phyloP scores from a whole-genome alignment of 805 yeast genomes.

The Saccharomycopsis selenospora region DNA sequence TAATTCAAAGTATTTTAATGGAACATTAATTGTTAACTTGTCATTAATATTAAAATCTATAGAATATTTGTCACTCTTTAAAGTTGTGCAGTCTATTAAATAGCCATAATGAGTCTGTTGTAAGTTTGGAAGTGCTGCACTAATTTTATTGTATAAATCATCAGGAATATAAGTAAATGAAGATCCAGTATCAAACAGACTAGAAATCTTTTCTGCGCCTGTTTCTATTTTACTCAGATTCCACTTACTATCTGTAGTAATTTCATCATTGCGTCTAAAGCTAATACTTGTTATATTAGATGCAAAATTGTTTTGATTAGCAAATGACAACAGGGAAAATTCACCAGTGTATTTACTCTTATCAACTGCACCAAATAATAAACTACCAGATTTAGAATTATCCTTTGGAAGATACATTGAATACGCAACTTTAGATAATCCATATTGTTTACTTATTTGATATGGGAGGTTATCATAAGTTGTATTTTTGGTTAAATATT shows the following conservation, averaged over 20 bases:
- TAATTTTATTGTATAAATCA: neutral
- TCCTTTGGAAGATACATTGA: slow-evolving; percentile 47
- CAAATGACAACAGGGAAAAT: slow-evolving; percentile 26
- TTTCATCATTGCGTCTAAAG: neutral
- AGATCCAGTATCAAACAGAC: neutral
- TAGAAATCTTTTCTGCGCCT: neutral
- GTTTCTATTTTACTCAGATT: no score
- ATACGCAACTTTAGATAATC: slow-evolving; percentile 47
- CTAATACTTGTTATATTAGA: neutral
- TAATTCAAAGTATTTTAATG: neutral
- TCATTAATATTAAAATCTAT: neutral
- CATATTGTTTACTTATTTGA: slow-evolving; percentile 49
- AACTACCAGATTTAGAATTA: slow-evolving; percentile 37
- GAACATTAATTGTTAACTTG: neutral
- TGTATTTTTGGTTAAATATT: slow-evolving; percentile 28
- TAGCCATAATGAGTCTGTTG: neutral
- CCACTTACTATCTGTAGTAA: neutral
- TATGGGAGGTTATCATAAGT: slow-evolving; percentile 63
- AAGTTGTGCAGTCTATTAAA: neutral
- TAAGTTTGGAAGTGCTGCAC: neutral
- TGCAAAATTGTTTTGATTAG: neutral
- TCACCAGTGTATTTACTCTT: slow-evolving; percentile 50
- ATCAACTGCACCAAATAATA: slow-evolving; percentile 73
- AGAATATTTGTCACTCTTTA: neutral
- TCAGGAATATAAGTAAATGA: neutral